Evolutionary conservation across 2,329 filamentous ascomycete species (phyloP).

Genomic region (Nigrospora oryzae): DNA sequence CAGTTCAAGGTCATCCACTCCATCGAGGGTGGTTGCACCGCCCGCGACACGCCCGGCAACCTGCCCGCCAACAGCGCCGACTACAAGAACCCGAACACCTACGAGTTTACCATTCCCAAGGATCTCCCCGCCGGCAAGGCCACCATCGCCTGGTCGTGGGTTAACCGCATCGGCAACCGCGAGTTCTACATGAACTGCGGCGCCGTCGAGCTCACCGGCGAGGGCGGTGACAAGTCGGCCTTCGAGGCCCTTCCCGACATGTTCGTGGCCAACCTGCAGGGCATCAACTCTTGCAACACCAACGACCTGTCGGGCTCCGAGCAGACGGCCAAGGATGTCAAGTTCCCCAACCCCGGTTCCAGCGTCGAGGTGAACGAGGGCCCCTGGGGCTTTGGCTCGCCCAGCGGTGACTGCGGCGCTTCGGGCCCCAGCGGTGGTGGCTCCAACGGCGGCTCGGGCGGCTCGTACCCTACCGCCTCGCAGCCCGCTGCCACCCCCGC

Average conservation of each 20-base stretch:
- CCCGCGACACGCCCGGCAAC: conserved; percentile 49
- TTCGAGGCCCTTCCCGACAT: conserved; percentile 61
- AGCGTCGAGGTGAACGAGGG: conserved; percentile 41
- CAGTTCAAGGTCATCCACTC: conserved; percentile 87
- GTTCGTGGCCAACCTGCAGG: conserved; percentile 62
- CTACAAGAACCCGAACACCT: conserved; percentile 42
- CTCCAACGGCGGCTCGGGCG: conserved; percentile 14
- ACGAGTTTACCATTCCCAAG: conserved; percentile 63
- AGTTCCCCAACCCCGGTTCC: conserved; percentile 61
- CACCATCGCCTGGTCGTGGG: conserved; percentile 87
- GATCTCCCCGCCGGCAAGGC: conserved; percentile 69
- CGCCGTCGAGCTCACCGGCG: conserved; percentile 56
- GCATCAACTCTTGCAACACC: conserved; percentile 44
- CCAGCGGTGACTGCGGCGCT: conserved; percentile 8
- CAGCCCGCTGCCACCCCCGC: conserved; percentile 11
- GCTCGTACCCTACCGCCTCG: conserved; percentile 5
- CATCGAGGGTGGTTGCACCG: conserved; percentile 78
- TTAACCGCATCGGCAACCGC: conserved; percentile 85
- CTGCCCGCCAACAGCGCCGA: conserved; percentile 35
- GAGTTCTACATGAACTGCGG: conserved; percentile 99
- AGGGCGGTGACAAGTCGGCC: conserved; percentile 37
- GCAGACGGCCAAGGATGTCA: conserved; percentile 36
- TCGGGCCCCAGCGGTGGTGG: conserved; percentile 9
- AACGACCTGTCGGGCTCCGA: conserved; percentile 21
- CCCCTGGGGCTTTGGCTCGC: conserved; percentile 16